These are phyloP conservation scores for Fusarium sarcochroum DNA, from an alignment of 2,329 filamentous ascomycete species.

Conservation along the genomic window DNA sequence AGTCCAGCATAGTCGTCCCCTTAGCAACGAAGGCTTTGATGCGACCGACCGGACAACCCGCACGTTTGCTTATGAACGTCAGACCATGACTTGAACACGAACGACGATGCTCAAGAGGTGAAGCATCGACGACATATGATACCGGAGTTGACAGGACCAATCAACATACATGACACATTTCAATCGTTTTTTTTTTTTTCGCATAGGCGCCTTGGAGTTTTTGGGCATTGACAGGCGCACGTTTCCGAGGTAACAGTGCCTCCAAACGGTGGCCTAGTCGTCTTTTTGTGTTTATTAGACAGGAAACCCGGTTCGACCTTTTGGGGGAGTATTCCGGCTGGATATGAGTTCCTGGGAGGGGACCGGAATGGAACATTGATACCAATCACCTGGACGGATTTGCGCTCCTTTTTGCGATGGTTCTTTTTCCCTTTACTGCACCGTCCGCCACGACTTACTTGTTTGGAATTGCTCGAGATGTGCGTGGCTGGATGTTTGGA, in stretches of 20 bases:
- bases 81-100: constrained; percentile 20
- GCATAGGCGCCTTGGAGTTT: constrained; percentile 50
- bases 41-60: not conserved
- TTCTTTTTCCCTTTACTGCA: constrained; percentile 19
- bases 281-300: constrained; percentile 41
- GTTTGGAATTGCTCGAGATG: not conserved
- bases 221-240: constrained; percentile 39
- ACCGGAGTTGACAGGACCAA: constrained; percentile 44
- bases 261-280: constrained; percentile 16
- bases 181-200: constrained; percentile 43
- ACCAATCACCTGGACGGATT: constrained; percentile 43
- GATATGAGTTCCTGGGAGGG: constrained; percentile 33
- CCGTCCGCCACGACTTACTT: not conserved
- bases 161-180: constrained; percentile 43
- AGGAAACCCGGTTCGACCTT: constrained; percentile 23
- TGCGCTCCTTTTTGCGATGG: constrained; percentile 33
- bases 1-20: not conserved
- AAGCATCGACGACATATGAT: constrained; percentile 37
- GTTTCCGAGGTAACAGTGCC: constrained; percentile 28
- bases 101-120: constrained; percentile 27
- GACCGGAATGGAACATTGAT: constrained; percentile 43
- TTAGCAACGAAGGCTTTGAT: not conserved
- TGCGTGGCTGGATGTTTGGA: constrained; percentile 11
- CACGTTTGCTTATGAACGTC: constrained; percentile 7
- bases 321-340: constrained; percentile 26